These are phyloP conservation scores for Acanthamoeba castellanii DNA, from an alignment of 208 protist genomes.

Conservation along the genomic window DNA sequence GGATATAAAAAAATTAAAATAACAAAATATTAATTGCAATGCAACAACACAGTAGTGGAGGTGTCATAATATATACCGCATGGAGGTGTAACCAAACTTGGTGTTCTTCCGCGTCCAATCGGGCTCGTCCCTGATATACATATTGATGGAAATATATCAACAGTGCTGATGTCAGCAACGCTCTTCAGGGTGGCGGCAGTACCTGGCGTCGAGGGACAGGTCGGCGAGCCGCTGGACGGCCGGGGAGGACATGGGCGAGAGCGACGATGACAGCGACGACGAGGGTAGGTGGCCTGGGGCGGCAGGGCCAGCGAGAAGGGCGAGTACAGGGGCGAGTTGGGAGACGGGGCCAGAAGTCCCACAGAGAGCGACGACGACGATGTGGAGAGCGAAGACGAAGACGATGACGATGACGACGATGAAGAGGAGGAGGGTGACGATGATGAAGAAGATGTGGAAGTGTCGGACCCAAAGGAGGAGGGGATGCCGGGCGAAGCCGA, in stretches of 20 bases:
- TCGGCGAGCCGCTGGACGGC: not conserved
- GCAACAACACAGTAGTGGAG: too few relatives aligned
- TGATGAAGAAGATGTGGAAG: not conserved
- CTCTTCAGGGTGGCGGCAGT: too few relatives aligned
- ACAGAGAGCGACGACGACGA: not conserved
- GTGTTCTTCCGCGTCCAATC: not conserved
- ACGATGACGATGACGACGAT: not conserved
- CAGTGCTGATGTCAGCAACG: not conserved
- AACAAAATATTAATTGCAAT: too few relatives aligned
- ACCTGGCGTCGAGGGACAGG: not conserved
- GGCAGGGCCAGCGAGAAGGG: not conserved
- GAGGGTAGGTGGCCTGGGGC: not conserved
- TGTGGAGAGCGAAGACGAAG: not conserved
- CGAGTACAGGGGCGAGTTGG: slow-evolving; percentile 15
- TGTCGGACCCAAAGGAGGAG: not conserved
- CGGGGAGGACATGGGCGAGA: not conserved
- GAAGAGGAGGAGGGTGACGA: slow-evolving; percentile 11
- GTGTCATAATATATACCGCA: not conserved
- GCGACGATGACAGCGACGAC: not conserved
- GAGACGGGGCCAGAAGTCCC: not conserved
- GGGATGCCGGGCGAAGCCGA: not conserved
- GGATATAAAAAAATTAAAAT: too few relatives aligned
- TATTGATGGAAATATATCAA: not conserved
- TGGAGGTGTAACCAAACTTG: not conserved
- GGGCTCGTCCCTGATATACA: not conserved